Conservation (phyloP, 192 early-diverging fungal species). For the Obelidium mucronatum region DNA sequence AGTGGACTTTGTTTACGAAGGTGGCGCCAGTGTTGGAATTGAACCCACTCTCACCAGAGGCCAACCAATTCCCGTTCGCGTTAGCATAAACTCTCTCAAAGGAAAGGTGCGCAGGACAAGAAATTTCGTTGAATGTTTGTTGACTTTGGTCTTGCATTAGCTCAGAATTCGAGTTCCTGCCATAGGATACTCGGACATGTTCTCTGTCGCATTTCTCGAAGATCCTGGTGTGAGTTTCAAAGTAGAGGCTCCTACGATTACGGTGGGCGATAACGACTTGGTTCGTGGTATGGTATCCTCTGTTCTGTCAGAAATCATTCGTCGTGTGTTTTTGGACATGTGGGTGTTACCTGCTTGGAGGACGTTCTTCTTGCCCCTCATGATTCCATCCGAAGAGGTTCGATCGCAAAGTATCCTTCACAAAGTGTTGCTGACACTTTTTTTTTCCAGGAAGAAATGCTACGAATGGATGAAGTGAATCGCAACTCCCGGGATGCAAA, state of each 20-base stretch:
- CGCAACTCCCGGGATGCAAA: slow-evolving; percentile 14
- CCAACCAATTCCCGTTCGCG: slow-evolving; percentile 52
- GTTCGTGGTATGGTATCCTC: slow-evolving; percentile 56
- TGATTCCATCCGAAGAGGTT: slow-evolving; percentile 56
- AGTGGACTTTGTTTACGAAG: slow-evolving; percentile 55
- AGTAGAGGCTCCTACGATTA: slow-evolving; percentile 55
- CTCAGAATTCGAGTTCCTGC: slow-evolving; percentile 57
- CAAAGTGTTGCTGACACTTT: slow-evolving; percentile 1
- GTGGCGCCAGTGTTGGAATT: slow-evolving; percentile 58
- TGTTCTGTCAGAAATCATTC: slow-evolving; percentile 48
- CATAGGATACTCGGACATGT: slow-evolving; percentile 53
- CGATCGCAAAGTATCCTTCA: not conserved
- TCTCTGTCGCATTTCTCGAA: slow-evolving; percentile 58
- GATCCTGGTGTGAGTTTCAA: slow-evolving; percentile 61
- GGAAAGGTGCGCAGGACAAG: slow-evolving; percentile 44
- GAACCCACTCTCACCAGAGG: slow-evolving; percentile 52
- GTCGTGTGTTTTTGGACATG: slow-evolving; percentile 60
- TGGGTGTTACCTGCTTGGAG: slow-evolving; percentile 67
- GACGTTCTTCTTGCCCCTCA: slow-evolving; percentile 59
- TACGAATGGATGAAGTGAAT: slow-evolving; percentile 39
- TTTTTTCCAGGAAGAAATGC: slow-evolving; percentile 31
- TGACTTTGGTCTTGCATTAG: slow-evolving; percentile 28
- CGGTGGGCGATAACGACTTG: slow-evolving; percentile 55
- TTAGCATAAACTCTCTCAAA: slow-evolving; percentile 46
- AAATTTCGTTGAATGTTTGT: not conserved